Percentiles rank a stretch among this genome's conserved stretches.
These are phyloP conservation scores for Cytidiella melzeri DNA, from an alignment of 768 basidiomycete genomes.

Conservation along the genomic window DNA sequence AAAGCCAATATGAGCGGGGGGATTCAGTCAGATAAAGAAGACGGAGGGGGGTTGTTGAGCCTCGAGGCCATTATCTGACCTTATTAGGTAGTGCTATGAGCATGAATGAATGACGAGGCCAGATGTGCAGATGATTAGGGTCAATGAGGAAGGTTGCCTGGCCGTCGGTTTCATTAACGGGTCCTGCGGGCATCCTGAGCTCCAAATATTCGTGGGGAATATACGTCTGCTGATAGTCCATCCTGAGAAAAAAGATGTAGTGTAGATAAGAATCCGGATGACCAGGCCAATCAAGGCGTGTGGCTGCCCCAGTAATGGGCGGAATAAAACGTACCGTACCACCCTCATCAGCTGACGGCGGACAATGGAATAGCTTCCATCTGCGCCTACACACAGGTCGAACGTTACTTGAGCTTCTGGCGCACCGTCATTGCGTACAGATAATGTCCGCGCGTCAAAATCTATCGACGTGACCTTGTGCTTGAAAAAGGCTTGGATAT, in stretches of 20 bases:
- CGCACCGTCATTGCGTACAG: conserved; percentile 41
- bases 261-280: conserved; percentile 6
- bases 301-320: conserved; percentile 20
- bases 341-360: conserved; percentile 94
- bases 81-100: conserved; percentile 97
- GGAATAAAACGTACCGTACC: conserved; percentile 56
- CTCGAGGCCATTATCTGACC: conserved; percentile 42
- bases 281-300: conserved; percentile 1
- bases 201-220: conserved; percentile 96
- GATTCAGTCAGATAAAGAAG: conserved; percentile 16
- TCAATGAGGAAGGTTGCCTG: conserved; percentile 75
- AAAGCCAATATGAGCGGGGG: conserved; percentile 11
- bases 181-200: conserved; percentile 86
- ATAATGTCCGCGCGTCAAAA: conserved; percentile 58
- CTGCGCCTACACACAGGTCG: conserved; percentile 85
- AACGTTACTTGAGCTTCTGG: conserved; percentile 46
- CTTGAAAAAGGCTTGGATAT: conserved; percentile 68
- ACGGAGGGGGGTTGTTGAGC: conserved; percentile 19
- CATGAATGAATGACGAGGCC: conserved; percentile 99
- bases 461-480: conserved; percentile 76
- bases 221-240: conserved; percentile 94
- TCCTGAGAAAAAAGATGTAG: conserved; percentile 46
- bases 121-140: conserved; percentile 96
- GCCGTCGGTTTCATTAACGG: conserved; percentile 43
- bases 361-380: conserved; percentile 90